These are phyloP conservation scores for Lanzia echinophila DNA, from an alignment of 2,329 filamentous ascomycete genomes.

Conservation along the genomic window DNA sequence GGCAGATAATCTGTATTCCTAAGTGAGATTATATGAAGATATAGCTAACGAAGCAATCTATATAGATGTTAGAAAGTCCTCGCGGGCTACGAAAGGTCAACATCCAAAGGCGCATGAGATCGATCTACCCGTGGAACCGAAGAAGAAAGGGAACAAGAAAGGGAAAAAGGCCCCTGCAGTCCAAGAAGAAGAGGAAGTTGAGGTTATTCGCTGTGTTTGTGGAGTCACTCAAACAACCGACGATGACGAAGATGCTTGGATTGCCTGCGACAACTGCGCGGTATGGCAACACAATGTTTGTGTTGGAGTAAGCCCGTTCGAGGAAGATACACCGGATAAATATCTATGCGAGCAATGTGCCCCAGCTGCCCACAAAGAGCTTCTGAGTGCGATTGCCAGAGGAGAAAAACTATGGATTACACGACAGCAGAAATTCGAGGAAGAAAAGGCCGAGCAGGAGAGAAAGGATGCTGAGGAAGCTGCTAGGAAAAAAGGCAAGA, in stretches of 20 bases:
- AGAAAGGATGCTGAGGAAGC: constrained; percentile 37
- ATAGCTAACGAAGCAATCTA: constrained; percentile 19
- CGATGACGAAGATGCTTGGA: constrained; percentile 85
- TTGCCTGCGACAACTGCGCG: constrained; percentile 85
- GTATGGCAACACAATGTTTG: constrained; percentile 98
- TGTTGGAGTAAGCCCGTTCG: constrained; percentile 74
- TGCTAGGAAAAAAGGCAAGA: constrained; percentile 46
- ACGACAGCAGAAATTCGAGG: constrained; percentile 50
- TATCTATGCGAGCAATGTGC: constrained; percentile 92
- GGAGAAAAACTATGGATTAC: constrained; percentile 87
- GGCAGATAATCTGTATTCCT: not conserved
- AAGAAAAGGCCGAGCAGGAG: constrained; percentile 53
- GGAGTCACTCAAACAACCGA: constrained; percentile 81
- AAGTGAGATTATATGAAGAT: not conserved
- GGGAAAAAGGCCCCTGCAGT: constrained; percentile 45
- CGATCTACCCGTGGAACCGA: constrained; percentile 48
- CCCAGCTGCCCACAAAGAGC: constrained; percentile 69
- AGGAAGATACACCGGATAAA: constrained; percentile 67
- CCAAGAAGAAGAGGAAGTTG: constrained; percentile 44
- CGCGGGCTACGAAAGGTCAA: constrained; percentile 93
- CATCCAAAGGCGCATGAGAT: constrained; percentile 81
- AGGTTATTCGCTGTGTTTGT: constrained; percentile 86
- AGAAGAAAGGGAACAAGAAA: constrained; percentile 45
- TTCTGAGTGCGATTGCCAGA: constrained; percentile 68
- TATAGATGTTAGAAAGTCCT: constrained; percentile 62